phyloP scores from a whole-genome alignment of 202 grass and related monocot genomes.

The Eragrostis tef region DNA sequence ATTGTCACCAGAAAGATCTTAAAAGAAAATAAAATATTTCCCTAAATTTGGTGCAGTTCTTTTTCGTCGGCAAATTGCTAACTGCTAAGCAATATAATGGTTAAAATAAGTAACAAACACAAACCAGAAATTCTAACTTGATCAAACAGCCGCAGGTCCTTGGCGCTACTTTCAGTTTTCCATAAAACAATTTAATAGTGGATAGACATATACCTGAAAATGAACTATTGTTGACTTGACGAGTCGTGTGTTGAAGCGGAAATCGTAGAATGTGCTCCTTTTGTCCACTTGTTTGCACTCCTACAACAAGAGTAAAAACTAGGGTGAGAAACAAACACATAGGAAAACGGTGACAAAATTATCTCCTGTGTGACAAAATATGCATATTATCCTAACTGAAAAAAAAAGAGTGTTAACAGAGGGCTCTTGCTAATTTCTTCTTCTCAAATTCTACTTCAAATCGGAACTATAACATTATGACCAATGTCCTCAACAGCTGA shows the following conservation, averaged over 20 bases:
- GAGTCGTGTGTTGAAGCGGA: conserved; percentile 75
- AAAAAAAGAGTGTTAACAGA: background rate
- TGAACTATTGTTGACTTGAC: conserved; percentile 74
- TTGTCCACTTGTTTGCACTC: conserved; percentile 63
- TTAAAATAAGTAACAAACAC: background rate
- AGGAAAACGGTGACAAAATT: background rate
- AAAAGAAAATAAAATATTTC: background rate
- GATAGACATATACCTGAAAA: conserved; percentile 69
- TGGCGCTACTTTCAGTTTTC: conserved; percentile 2
- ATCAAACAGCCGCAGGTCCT: background rate
- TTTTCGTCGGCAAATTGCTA: background rate
- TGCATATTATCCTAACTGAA: background rate
- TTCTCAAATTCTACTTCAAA: background rate
- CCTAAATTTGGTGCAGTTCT: background rate
- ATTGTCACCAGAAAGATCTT: background rate
- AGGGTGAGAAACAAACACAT: background rate
- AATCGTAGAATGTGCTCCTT: conserved; percentile 66
- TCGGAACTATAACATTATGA: background rate
- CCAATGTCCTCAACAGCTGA: background rate
- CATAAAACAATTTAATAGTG: conserved; percentile 2
- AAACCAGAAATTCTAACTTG: background rate
- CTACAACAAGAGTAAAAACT: too few relatives aligned
- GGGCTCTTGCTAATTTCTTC: background rate
- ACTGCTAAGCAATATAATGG: background rate
- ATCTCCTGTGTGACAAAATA: background rate